These are phyloP conservation scores for Gloeostereum incarnatum DNA, from an alignment of 768 basidiomycete species.

Conservation along the genomic window DNA sequence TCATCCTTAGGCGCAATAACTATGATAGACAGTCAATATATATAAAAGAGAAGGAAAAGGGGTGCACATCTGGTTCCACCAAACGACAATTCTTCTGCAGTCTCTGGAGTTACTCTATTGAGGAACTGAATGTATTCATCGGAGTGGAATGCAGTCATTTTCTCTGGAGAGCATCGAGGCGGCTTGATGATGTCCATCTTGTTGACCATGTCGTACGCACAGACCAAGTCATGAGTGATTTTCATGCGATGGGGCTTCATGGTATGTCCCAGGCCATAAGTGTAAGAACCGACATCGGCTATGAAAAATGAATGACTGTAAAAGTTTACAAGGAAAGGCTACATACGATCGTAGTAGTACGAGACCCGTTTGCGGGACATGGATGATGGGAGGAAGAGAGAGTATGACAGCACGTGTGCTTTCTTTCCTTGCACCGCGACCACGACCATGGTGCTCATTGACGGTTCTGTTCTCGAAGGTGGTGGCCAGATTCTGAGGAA, in stretches of 20 bases:
- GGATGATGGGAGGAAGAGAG: no score
- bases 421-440: no score
- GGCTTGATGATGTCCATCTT: constrained; percentile 86
- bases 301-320: constrained; percentile 3
- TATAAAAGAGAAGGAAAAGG: not conserved
- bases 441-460: no score
- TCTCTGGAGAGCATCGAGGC: constrained; percentile 56
- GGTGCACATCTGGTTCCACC: constrained; percentile 77
- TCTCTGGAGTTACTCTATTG: constrained; percentile 84
- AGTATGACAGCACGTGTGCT: no score
- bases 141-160: constrained; percentile 93
- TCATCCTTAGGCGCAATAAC: constrained; percentile 58
- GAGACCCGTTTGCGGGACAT: constrained; percentile 72
- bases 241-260: constrained; percentile 97
- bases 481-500: constrained; percentile 74
- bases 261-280: constrained; percentile 82
- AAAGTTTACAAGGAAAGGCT: not conserved
- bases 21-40: not conserved
- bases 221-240: constrained; percentile 87
- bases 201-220: constrained; percentile 87
- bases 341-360: constrained; percentile 72
- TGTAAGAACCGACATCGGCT: constrained; percentile 69
- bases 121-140: constrained; percentile 98
- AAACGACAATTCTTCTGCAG: constrained; percentile 75
- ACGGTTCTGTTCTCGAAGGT: constrained; percentile 34